Base-by-base conservation (phyloP, 177 flowering plant species). In the Vitis hybrid region DNA sequence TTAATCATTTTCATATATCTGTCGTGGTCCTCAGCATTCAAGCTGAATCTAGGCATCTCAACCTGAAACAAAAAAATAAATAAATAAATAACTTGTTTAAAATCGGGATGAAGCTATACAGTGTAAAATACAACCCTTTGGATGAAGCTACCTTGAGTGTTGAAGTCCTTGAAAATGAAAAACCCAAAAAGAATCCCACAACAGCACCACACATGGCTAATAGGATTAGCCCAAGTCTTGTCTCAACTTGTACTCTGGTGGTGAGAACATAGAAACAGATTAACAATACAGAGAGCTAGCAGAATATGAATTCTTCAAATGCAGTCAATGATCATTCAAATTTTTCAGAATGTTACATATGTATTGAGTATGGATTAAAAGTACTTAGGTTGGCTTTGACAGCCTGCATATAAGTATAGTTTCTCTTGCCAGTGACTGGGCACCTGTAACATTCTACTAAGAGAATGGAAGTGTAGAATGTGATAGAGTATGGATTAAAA, bases 381-480 rank as follows among this genome's bases (percentile, higher is more conserved):
- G 10, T 78, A 82, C 88, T 85, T 63, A 82, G 69, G 67, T 68
- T 29, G 72, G 68, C 18, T 53, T 63, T 55, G 50, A 82, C 86
- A 50, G 83, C 83, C 2, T 84, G 77, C 76, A 61, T 77, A 73
- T 82, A 84, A 2, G 83, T 58, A 67, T 74, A 71, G 59, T 84
- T 79, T 61, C 90, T 66, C 29, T 69, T 77, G 53, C 86, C 87
- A n/a, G 75, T 9, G 57, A 61, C 69, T 0, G 82, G 80, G 61
- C 58, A 67, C 19, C 85, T 67, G 74, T 86, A 84, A 63, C 84
- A 84, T 70, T 84, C 85, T 1, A 82, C 82, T 6, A 84, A 59
- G 52, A 86, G 82, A 53, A 5, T 55, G 45, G 86, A 68, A 4
- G 85, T 82, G 68, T 69, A 78, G n/a, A 50, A 73, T 1, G 88